Evolutionary conservation across 1,284 basidiomycete genomes (phyloP).

Genomic region (Irpex sp.): DNA sequence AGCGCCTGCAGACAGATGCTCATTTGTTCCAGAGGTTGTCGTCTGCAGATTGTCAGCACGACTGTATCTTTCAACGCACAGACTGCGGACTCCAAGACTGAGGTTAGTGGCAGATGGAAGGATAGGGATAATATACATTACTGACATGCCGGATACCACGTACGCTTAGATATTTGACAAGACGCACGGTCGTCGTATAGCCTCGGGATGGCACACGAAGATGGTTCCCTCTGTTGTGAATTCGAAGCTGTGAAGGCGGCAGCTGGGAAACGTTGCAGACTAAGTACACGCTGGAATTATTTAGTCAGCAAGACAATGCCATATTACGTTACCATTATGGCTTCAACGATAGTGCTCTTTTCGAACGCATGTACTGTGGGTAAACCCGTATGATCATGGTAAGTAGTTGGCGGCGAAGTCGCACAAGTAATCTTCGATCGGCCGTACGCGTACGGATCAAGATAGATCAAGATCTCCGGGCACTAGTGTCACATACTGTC

Average conservation of each 20-base stretch:
- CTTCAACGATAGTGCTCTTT: too few species aligned
- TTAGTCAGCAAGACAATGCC: too few species aligned
- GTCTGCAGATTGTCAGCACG: constrained; percentile 12
- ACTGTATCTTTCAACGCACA: constrained; percentile 10
- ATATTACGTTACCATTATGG: too few species aligned
- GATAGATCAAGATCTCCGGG: too few species aligned
- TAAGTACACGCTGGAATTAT: background rate
- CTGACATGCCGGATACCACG: too few species aligned
- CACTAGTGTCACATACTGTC: too few species aligned
- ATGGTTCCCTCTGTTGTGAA: background rate
- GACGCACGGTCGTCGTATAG: background rate
- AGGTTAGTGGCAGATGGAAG: constrained; percentile 8
- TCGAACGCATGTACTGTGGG: too few species aligned
- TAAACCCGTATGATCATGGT: too few species aligned
- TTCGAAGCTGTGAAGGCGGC: background rate
- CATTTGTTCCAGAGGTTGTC: constrained; percentile 7
- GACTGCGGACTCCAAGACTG: constrained; percentile 11
- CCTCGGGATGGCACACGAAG: background rate
- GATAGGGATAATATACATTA: background rate
- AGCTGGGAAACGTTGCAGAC: background rate
- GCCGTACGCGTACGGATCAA: too few species aligned
- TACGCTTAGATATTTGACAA: background rate
- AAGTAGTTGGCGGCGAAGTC: too few species aligned
- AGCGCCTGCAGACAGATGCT: background rate
- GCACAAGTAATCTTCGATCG: too few species aligned